Evolutionary conservation across 2,329 filamentous ascomycete species (phyloP).

Genomic region (Aspergillus fijiensis): DNA sequence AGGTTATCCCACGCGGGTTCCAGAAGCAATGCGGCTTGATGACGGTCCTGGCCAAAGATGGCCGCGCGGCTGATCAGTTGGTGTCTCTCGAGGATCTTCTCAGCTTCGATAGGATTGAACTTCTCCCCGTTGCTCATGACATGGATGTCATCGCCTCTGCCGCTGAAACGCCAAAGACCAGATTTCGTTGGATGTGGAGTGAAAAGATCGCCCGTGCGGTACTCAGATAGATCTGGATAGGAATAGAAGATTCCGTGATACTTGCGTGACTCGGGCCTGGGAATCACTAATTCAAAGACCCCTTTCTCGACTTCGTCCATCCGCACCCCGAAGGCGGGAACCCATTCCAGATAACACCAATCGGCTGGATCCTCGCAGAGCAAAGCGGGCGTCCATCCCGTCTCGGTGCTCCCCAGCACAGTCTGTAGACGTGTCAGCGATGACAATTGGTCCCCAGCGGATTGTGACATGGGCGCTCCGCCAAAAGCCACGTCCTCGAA

Average conservation of each 20-base stretch:
- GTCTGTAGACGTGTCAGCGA: neutral
- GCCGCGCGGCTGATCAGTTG: slow-evolving; percentile 30
- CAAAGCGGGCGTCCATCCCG: slow-evolving; percentile 11
- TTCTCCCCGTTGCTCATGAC: slow-evolving; percentile 36
- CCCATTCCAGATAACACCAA: slow-evolving; percentile 29
- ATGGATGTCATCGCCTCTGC: slow-evolving; percentile 43
- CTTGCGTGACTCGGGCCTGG: neutral
- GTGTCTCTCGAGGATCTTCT: slow-evolving; percentile 33
- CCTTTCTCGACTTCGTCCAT: slow-evolving; percentile 21
- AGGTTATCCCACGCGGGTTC: slow-evolving; percentile 29
- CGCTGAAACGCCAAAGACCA: slow-evolving; percentile 19
- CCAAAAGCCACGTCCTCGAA: neutral
- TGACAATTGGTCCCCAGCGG: neutral
- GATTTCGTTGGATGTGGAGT: slow-evolving; percentile 21
- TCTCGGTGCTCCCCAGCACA: slow-evolving; percentile 6
- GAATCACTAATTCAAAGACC: slow-evolving; percentile 23
- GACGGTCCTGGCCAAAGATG: slow-evolving; percentile 34
- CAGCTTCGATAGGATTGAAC: slow-evolving; percentile 43
- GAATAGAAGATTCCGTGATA: slow-evolving; percentile 19
- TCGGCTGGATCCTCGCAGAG: slow-evolving; percentile 10
- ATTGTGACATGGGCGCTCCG: neutral
- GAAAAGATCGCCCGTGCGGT: slow-evolving; percentile 24
- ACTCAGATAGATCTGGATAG: slow-evolving; percentile 20
- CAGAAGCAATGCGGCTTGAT: slow-evolving; percentile 37
- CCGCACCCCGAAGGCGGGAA: slow-evolving; percentile 12